phyloP scores from a whole-genome alignment of 1,284 basidiomycete species.

The Tremellales sp. region DNA sequence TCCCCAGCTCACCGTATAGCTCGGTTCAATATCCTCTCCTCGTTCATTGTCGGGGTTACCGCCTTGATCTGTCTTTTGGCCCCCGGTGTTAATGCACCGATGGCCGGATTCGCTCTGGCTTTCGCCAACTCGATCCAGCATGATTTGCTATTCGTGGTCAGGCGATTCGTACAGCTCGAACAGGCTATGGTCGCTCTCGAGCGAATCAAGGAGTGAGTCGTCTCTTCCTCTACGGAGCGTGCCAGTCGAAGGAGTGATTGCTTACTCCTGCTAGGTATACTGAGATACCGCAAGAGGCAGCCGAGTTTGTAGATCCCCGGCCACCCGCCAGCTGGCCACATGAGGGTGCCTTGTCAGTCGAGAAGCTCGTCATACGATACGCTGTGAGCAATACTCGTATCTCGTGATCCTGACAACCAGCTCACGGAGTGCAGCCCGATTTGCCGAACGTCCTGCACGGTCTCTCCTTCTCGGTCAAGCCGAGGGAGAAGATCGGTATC shows the following conservation, averaged over 20 bases:
- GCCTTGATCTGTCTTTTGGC: slow-evolving; percentile 65
- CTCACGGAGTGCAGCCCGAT: slow-evolving; percentile 39
- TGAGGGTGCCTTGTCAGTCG: slow-evolving; percentile 67
- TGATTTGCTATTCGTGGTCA: slow-evolving; percentile 61
- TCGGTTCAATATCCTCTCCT: slow-evolving; percentile 76
- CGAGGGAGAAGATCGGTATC: slow-evolving; percentile 72
- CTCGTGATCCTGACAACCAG: neutral
- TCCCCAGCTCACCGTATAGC: slow-evolving; percentile 11
- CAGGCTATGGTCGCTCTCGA: slow-evolving; percentile 93
- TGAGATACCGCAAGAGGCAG: slow-evolving; percentile 67
- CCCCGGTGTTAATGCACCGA: slow-evolving; percentile 66
- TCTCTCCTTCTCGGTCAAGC: slow-evolving; percentile 69
- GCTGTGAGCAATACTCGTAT: slow-evolving; percentile 59
- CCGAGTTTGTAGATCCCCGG: slow-evolving; percentile 80
- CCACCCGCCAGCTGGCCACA: slow-evolving; percentile 78
- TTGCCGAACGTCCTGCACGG: slow-evolving; percentile 81
- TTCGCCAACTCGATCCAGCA: slow-evolving; percentile 71
- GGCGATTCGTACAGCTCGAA: slow-evolving; percentile 76
- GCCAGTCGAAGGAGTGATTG: neutral
- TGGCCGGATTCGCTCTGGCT: slow-evolving; percentile 75
- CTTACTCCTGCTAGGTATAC: slow-evolving; percentile 57
- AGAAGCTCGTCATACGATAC: slow-evolving; percentile 80
- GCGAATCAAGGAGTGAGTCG: slow-evolving; percentile 56
- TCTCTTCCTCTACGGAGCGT: neutral
- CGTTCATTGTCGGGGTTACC: slow-evolving; percentile 66